Evolutionary conservation across 306 rosid genomes (phyloP), one percentile per base, ranked within the genome.

Genomic region (Parietaria judaica): DNA sequence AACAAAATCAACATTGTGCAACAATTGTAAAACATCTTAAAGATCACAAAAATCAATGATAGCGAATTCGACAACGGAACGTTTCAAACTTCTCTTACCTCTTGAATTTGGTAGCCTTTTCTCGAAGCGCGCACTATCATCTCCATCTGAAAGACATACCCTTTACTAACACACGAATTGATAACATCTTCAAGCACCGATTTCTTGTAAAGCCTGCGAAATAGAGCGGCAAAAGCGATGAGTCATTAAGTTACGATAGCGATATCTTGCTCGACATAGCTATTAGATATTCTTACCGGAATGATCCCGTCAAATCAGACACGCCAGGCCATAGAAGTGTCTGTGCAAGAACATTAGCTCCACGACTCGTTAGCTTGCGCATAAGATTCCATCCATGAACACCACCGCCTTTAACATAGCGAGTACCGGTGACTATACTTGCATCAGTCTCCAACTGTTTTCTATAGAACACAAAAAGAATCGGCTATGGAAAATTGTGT

Each of bases 381-480:
- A 92, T 88, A 60, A 92, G 96, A 82, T 82, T 92, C 99, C 99
- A 92, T 68, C 99, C 99, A 84, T 92, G 95, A 51, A 92, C 95
- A 65, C 96, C 95, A 1, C 99, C 99, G 11, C 86, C 95, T 81
- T 70, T 77, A 62, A 88, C 99, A 79, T 92, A 92, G 49, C 96
- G 92, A 59, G 99, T 92, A 62, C 99, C 99, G 0, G 95, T 86
- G 55, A 88, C 95, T 80, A 92, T 86, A 74, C 81, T 86, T 44
- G 99, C 99, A 71, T 84, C 81, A 58, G 96, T 86, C 70, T 82
- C 84, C 67, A 69, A 63, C 72, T 88, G 96, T 74, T 79, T 89
- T 76, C 96, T 83, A 67, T 56, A 37, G 16, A 71, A 37, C 17
- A 71, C 0, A 37, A 49, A 61, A 38, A 60, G 3, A 51, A 54